Conservation (phyloP, 805 yeast species). For the Lachancea cidri region DNA sequence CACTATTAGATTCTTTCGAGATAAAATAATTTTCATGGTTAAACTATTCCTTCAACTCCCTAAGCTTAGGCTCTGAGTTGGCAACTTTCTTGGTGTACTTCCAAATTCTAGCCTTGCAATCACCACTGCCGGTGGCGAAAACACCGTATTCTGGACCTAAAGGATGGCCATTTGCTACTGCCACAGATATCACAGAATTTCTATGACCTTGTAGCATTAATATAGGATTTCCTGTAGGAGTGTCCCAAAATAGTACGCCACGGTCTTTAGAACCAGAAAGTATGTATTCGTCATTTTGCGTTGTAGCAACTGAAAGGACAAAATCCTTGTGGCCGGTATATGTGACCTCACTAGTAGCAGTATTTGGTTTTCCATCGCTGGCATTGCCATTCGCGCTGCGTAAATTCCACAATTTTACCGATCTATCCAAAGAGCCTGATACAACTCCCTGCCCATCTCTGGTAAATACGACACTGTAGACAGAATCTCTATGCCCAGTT, state of each 20-base stretch:
- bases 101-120: conserved; percentile 97
- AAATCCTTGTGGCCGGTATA: conserved; percentile 95
- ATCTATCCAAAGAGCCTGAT: conserved; percentile 91
- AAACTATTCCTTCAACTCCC: conserved; percentile 12
- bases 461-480: conserved; percentile 89
- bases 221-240: conserved; percentile 82
- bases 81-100: conserved; percentile 47
- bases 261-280: conserved; percentile 95
- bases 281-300: conserved; percentile 88
- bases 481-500: conserved; percentile 94
- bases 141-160: conserved; percentile 58
- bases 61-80: conserved; percentile 13
- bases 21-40: no score
- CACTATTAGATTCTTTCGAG: not conserved
- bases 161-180: conserved; percentile 75
- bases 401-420: conserved; percentile 93
- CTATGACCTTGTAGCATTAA: conserved; percentile 96
- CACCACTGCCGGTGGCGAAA: conserved; percentile 97
- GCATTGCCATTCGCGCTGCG: conserved; percentile 45
- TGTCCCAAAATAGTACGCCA: conserved; percentile 97
- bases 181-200: conserved; percentile 90
- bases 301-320: conserved; percentile 87
- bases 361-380: conserved; percentile 35
- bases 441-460: conserved; percentile 89
- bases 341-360: conserved; percentile 77